phyloP scores from a whole-genome alignment of 164 flowering plant genomes.

The Houttuynia cordata region DNA sequence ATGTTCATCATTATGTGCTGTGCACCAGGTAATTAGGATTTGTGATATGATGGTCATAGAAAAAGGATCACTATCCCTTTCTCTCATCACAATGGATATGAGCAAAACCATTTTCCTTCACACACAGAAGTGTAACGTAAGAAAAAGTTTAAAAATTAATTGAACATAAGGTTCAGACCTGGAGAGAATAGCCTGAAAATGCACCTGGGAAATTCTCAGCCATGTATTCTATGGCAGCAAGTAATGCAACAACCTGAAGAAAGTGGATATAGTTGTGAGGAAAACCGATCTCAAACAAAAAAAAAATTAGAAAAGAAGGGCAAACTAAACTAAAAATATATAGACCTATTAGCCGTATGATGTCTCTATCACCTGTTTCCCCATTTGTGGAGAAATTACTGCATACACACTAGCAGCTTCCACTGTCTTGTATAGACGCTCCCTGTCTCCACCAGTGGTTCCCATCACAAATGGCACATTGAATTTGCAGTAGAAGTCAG shows the following conservation, averaged over 20 bases:
- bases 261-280: background rate
- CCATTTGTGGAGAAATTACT: constrained; percentile 94
- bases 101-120: no score
- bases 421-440: constrained; percentile 49
- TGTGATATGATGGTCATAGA: no score
- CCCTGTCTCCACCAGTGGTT: constrained; percentile 92
- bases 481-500: constrained; percentile 68
- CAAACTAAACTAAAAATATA: background rate
- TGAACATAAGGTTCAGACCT: constrained; percentile 27
- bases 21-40: no score
- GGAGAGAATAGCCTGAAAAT: constrained; percentile 68
- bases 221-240: constrained; percentile 93
- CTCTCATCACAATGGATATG: no score
- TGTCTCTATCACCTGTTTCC: constrained; percentile 58
- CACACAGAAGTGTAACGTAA: no score
- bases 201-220: constrained; percentile 96
- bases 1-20: no score
- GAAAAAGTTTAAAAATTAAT: background rate
- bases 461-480: constrained; percentile 98
- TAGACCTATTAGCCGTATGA: background rate
- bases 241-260: constrained; percentile 85
- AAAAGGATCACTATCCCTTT: no score
- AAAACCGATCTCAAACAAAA: background rate
- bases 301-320: background rate
- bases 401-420: constrained; percentile 59